Percentiles rank a stretch among this genome's conserved stretches.
These are phyloP conservation scores for Aspergillus quadrilineatus DNA, from an alignment of 2,329 filamentous ascomycete species.

Conservation along the genomic window DNA sequence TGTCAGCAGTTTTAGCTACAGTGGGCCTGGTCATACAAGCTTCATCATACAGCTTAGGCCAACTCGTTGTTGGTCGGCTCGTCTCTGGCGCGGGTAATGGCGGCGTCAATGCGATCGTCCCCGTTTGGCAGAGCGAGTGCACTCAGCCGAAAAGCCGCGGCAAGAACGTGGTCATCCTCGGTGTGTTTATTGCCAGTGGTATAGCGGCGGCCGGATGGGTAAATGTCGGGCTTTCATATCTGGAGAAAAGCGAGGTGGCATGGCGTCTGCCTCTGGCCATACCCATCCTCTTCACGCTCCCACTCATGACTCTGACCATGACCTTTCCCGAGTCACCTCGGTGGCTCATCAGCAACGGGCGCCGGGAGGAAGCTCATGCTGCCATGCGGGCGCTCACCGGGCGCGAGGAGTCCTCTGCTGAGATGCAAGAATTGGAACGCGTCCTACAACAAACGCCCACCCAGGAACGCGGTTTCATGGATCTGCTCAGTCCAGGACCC, in stretches of 20 bases:
- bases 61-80: constrained; percentile 1
- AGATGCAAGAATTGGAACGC: constrained; percentile 50
- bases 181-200: constrained; percentile 1
- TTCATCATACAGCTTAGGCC: neutral
- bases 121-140: neutral
- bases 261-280: neutral
- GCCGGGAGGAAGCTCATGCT: constrained; percentile 24
- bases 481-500: constrained; percentile 45
- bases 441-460: constrained; percentile 32
- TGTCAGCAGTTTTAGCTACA: neutral
- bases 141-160: neutral
- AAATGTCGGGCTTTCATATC: neutral
- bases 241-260: neutral
- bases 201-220: neutral
- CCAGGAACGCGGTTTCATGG: constrained; percentile 33
- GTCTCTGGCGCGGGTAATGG: neutral
- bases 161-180: neutral
- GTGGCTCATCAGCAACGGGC: constrained; percentile 29
- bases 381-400: constrained; percentile 13
- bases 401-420: constrained; percentile 32
- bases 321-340: constrained; percentile 37
- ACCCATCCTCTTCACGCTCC: constrained; percentile 1
- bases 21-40: neutral
- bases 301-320: constrained; percentile 25
- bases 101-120: neutral